Percentiles rank a stretch among this genome's conserved stretches.
These are phyloP conservation scores for Zymoseptoria ardabiliae DNA, from an alignment of 2,329 filamentous ascomycete species.

Conservation along the genomic window DNA sequence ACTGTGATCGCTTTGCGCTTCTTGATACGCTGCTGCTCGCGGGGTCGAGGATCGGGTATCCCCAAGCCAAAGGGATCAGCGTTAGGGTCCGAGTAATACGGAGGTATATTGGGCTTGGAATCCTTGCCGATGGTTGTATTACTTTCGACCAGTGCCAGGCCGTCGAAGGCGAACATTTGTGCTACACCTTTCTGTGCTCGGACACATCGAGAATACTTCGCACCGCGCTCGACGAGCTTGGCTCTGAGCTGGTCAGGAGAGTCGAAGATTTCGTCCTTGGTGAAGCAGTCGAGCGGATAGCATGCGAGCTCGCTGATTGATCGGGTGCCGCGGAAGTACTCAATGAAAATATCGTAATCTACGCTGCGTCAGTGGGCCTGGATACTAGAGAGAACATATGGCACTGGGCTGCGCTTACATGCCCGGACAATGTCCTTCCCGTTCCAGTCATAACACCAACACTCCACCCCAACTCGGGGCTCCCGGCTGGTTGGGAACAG, in stretches of 20 bases:
- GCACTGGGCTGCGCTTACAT: not conserved
- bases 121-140: not conserved
- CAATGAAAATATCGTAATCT: not conserved
- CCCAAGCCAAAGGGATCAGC: not conserved
- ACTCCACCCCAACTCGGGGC: not conserved
- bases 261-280: not conserved
- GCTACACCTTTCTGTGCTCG: not conserved
- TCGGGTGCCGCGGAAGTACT: not conserved
- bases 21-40: not conserved
- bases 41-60: not conserved
- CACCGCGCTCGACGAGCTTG: not conserved
- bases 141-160: not conserved
- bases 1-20: not conserved
- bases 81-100: not conserved
- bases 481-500: not conserved
- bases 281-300: not conserved
- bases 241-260: not conserved
- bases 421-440: not conserved
- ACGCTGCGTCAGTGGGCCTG: not conserved
- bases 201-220: not conserved
- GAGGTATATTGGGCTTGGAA: not conserved
- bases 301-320: not conserved
- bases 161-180: not conserved
- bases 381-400: too few species aligned
- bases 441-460: not conserved